phyloP scores from a whole-genome alignment of 2,329 filamentous ascomycete species.

The Aspergillus transmontanensis region DNA sequence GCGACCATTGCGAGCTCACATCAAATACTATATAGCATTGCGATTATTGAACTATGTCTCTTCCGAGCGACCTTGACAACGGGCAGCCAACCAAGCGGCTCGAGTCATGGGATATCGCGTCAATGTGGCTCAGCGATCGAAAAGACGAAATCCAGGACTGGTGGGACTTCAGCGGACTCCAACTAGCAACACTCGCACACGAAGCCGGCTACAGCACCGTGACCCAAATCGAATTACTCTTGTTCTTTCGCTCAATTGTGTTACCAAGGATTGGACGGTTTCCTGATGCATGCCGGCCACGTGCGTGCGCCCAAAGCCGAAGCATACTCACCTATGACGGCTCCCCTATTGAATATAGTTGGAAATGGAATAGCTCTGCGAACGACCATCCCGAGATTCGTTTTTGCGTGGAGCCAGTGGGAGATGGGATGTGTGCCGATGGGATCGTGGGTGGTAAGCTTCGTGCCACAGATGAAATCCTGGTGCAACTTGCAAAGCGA shows the following conservation, averaged over 20 bases:
- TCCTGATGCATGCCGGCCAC: too few species aligned
- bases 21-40: too few species aligned
- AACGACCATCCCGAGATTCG: background rate
- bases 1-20: too few species aligned
- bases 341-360: background rate
- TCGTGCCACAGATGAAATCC: background rate
- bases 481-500: background rate
- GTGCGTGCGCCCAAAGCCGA: background rate
- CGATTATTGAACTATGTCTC: too few species aligned
- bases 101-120: too few species aligned
- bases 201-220: background rate
- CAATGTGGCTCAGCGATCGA: too few species aligned
- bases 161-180: background rate
- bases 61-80: too few species aligned
- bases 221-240: background rate
- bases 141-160: background rate
- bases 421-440: background rate
- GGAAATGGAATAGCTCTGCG: background rate
- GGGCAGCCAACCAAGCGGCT: too few species aligned
- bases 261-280: background rate
- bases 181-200: background rate
- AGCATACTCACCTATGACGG: background rate
- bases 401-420: background rate
- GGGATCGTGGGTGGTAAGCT: background rate
- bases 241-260: background rate